These are phyloP conservation scores for Penicillium sp. DNA, from an alignment of 2,329 filamentous ascomycete genomes.

Conservation along the genomic window DNA sequence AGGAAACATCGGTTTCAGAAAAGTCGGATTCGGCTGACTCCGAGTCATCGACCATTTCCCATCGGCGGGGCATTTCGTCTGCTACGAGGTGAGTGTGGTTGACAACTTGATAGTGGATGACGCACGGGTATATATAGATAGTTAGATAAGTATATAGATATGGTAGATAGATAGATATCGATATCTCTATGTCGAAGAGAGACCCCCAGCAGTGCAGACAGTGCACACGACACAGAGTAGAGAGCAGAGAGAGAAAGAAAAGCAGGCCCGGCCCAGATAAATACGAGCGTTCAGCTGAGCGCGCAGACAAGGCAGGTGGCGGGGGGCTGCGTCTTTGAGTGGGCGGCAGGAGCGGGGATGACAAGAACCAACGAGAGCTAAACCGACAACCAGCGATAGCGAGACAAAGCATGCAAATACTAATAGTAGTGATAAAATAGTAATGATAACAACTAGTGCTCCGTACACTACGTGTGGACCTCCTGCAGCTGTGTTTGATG, in stretches of 20 bases:
- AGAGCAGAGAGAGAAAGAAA: background rate
- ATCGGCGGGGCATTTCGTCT: conserved; percentile 6
- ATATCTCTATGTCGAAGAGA: background rate
- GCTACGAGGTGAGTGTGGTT: background rate
- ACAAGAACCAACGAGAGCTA: background rate
- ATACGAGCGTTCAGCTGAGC: background rate
- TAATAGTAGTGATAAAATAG: too few relatives aligned
- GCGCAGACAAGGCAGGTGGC: too few relatives aligned
- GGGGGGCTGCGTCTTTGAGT: background rate
- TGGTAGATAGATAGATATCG: background rate
- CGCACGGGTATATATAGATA: background rate
- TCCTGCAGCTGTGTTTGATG: conserved; percentile 4
- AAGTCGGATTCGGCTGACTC: conserved; percentile 10
- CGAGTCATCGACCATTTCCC: background rate
- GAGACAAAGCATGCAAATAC: background rate
- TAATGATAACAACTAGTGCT: too few relatives aligned
- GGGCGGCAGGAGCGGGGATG: background rate
- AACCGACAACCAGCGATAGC: background rate
- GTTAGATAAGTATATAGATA: background rate
- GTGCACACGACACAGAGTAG: background rate
- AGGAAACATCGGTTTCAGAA: conserved; percentile 34
- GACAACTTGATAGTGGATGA: too few relatives aligned
- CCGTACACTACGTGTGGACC: too few relatives aligned
- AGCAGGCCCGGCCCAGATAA: background rate
- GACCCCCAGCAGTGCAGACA: background rate